These are phyloP conservation scores for Cunninghamia lanceolata DNA, from an alignment of 75 land plant genomes.

Conservation along the genomic window DNA sequence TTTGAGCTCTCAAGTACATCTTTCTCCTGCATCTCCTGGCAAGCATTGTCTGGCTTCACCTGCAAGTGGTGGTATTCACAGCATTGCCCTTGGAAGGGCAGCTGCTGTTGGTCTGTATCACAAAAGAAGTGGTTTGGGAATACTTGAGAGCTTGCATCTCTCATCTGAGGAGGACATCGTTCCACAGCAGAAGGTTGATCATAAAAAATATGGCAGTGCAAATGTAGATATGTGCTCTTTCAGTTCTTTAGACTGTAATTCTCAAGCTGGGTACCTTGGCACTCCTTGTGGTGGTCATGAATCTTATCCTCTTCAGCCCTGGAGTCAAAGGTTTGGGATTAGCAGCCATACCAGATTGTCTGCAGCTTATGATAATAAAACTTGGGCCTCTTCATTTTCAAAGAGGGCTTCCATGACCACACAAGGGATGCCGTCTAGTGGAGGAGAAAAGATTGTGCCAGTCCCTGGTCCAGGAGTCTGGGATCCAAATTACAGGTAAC, in stretches of 20 bases:
- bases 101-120: constrained; percentile 43
- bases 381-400: constrained; percentile 16
- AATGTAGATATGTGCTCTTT: background rate
- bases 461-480: constrained; percentile 57
- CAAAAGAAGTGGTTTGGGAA: constrained; percentile 41
- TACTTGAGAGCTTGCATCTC: constrained; percentile 17
- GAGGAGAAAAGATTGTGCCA: constrained; percentile 26
- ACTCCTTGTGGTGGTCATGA: constrained; percentile 25
- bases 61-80: constrained; percentile 43
- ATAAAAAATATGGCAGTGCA: constrained; percentile 20
- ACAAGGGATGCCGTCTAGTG: constrained; percentile 18
- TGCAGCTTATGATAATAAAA: constrained; percentile 12
- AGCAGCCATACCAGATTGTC: constrained; percentile 21
- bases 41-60: constrained; percentile 68
- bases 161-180: constrained; percentile 31
- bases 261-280: constrained; percentile 26
- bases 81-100: constrained; percentile 50
- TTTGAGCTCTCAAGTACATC: constrained; percentile 55
- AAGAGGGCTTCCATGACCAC: constrained; percentile 1
- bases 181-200: constrained; percentile 23
- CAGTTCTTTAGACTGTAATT: constrained; percentile 20
- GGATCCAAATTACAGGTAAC: constrained; percentile 75
- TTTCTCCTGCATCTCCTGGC: constrained; percentile 58
- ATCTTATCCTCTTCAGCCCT: constrained; percentile 22
- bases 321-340: constrained; percentile 28